These are phyloP conservation scores for Lodderomyces oxycetoniae DNA, from an alignment of 1,139 yeast species.

Conservation along the genomic window DNA sequence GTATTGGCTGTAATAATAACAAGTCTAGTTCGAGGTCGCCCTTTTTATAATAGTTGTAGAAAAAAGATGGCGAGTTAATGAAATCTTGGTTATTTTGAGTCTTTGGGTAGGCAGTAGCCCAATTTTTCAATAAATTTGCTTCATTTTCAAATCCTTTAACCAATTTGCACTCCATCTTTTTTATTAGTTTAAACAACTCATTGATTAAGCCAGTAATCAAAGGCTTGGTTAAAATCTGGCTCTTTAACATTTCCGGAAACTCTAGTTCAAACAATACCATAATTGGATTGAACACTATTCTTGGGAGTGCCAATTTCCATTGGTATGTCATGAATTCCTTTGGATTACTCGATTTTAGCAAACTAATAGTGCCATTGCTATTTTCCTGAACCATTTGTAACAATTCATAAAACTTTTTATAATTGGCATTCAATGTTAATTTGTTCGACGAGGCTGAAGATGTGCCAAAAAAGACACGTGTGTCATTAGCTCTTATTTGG, in stretches of 20 bases:
- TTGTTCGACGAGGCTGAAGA: conserved; percentile 16
- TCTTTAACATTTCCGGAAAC: conserved; percentile 51
- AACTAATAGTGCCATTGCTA: conserved; percentile 31
- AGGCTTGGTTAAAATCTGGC: conserved; percentile 79
- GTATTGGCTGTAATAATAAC: conserved; percentile 75
- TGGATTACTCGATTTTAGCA: conserved; percentile 47
- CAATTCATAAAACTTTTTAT: conserved; percentile 28
- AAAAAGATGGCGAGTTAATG: conserved; percentile 47
- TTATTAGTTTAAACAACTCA: conserved; percentile 69
- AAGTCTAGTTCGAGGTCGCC: conserved; percentile 63
- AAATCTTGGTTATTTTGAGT: conserved; percentile 24
- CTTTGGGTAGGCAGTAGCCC: conserved; percentile 46
- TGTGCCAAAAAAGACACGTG: conserved; percentile 39
- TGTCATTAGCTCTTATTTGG: conserved; percentile 28
- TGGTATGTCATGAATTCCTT: conserved; percentile 67
- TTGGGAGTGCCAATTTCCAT: conserved; percentile 81
- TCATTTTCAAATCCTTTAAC: conserved; percentile 66
- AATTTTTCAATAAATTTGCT: conserved; percentile 48
- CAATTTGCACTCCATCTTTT: conserved; percentile 72
- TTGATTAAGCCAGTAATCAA: conserved; percentile 71
- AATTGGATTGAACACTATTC: conserved; percentile 73
- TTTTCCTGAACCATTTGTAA: conserved; percentile 34
- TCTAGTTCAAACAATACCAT: conserved; percentile 69
- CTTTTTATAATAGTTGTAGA: conserved; percentile 56
- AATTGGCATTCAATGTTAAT: conserved; percentile 16